Percentiles rank a stretch among this genome's conserved stretches.
Evolutionary conservation across 495 filamentous ascomycete genomes (phyloP).

Genomic region (Arthonia radiata): DNA sequence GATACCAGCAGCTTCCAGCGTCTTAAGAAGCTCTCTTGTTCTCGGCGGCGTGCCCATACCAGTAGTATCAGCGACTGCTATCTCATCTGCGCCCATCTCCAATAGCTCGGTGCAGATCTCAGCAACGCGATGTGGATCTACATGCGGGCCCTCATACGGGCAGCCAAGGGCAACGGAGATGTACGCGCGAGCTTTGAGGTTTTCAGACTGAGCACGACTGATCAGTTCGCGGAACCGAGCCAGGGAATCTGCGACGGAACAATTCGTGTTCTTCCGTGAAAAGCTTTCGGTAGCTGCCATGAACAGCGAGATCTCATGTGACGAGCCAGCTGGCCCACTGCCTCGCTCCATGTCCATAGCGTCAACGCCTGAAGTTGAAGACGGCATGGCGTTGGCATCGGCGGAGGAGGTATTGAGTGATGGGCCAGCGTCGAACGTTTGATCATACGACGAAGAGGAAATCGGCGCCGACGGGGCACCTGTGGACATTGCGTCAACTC

Average conservation of each 20-base stretch:
- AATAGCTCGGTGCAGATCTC: conserved; percentile 59
- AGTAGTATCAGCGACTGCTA: conserved; percentile 83
- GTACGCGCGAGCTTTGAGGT: conserved; percentile 68
- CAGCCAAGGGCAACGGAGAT: conserved; percentile 88
- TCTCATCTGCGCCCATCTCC: conserved; percentile 90
- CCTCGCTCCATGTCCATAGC: too few species aligned
- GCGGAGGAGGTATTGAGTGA: conserved; percentile 1
- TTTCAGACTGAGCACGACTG: conserved; percentile 37
- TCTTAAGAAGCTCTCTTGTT: conserved; percentile 41
- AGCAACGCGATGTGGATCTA: conserved; percentile 53
- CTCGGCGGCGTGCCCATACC: conserved; percentile 84
- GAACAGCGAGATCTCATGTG: conserved; percentile 64
- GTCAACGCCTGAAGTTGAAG: conserved; percentile 7
- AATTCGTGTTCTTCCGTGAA: conserved; percentile 78
- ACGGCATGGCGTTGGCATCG: conserved; percentile 5
- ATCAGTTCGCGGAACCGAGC: conserved; percentile 54
- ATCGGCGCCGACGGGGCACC: too few species aligned
- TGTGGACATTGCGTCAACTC: conserved; percentile 7
- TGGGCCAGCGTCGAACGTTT: too few species aligned
- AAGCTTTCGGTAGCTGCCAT: conserved; percentile 82
- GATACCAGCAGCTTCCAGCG: conserved; percentile 52
- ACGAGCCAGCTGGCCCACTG: too few species aligned
- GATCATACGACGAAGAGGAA: too few species aligned
- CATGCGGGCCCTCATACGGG: conserved; percentile 76
- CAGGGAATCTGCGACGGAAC: conserved; percentile 59